phyloP scores from a whole-genome alignment of 1,284 basidiomycete genomes.

The Cutaneotrichosporon dermatis region DNA sequence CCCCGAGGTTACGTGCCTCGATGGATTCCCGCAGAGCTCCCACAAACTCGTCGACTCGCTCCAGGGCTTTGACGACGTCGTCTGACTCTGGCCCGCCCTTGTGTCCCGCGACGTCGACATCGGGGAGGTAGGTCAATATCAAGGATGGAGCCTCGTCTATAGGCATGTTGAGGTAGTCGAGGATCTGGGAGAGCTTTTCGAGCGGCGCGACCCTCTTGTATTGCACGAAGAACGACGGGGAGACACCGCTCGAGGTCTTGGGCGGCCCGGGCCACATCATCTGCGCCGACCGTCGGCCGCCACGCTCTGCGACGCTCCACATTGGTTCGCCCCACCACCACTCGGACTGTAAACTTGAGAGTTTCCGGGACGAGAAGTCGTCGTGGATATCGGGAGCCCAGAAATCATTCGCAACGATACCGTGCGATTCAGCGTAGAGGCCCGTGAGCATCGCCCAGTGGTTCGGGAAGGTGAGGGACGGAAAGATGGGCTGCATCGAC shows the following conservation, averaged over 20 bases:
- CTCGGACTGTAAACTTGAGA: constrained; percentile 59
- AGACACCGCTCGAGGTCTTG: constrained; percentile 59
- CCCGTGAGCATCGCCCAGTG: constrained; percentile 87
- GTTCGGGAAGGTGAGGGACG: constrained; percentile 87
- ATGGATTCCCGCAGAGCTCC: constrained; percentile 62
- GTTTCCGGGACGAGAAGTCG: constrained; percentile 54
- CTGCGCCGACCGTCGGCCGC: constrained; percentile 71
- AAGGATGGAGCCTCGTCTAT: constrained; percentile 67
- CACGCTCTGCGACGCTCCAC: constrained; percentile 78
- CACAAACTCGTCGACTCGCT: constrained; percentile 61
- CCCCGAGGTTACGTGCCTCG: constrained; percentile 65
- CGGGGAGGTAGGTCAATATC: constrained; percentile 60
- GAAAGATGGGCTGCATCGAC: constrained; percentile 78
- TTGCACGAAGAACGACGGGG: constrained; percentile 69
- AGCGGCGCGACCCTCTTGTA: constrained; percentile 58
- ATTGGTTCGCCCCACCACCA: constrained; percentile 91
- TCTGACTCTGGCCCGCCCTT: constrained; percentile 66
- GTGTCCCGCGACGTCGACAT: constrained; percentile 60
- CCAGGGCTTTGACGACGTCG: constrained; percentile 65
- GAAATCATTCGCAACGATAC: constrained; percentile 88
- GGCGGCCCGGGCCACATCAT: constrained; percentile 90
- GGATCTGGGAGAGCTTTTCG: constrained; percentile 67
- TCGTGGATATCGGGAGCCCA: constrained; percentile 63
- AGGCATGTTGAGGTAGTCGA: constrained; percentile 71
- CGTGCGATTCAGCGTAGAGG: constrained; percentile 78